Evolutionary conservation across 495 filamentous ascomycete genomes (phyloP).

Genomic region (Thermochaetoides thermophila): DNA sequence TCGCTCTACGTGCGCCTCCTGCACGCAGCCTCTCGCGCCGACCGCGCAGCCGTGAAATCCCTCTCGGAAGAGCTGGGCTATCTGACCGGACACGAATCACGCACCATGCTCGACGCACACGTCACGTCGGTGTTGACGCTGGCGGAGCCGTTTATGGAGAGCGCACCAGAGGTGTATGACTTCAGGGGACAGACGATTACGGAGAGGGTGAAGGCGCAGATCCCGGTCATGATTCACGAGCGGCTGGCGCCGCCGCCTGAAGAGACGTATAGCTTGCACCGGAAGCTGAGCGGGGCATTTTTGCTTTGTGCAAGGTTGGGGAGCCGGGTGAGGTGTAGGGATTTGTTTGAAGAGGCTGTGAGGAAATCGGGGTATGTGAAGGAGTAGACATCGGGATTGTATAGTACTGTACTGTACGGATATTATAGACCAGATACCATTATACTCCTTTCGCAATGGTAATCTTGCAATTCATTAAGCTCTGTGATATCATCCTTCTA

Average conservation of each 20-base stretch:
- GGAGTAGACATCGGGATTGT: background rate
- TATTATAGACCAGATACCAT: too few species aligned
- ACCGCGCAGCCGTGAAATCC: constrained; percentile 44
- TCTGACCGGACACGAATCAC: constrained; percentile 74
- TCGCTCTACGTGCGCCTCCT: constrained; percentile 62
- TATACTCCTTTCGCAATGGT: too few species aligned
- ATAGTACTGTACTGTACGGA: too few species aligned
- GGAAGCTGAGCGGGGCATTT: constrained; percentile 93
- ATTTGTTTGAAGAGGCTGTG: constrained; percentile 61
- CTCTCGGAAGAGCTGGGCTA: constrained; percentile 79
- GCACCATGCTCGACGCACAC: constrained; percentile 77
- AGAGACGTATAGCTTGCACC: constrained; percentile 92
- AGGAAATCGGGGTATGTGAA: constrained; percentile 24
- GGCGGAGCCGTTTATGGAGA: constrained; percentile 72
- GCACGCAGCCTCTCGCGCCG: constrained; percentile 55
- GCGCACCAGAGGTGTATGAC: constrained; percentile 74
- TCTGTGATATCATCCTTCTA: too few species aligned
- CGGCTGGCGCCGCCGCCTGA: constrained; percentile 81
- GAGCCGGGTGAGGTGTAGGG: constrained; percentile 64
- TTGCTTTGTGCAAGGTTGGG: constrained; percentile 78
- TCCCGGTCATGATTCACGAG: constrained; percentile 86
- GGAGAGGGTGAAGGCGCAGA: constrained; percentile 69
- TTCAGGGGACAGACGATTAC: constrained; percentile 92
- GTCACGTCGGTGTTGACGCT: constrained; percentile 67
- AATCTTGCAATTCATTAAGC: too few species aligned